Evolutionary conservation across 2,329 filamentous ascomycete genomes (phyloP), one percentile per base, ranked within the genome.

Genomic region (Beauveria sp.): DNA sequence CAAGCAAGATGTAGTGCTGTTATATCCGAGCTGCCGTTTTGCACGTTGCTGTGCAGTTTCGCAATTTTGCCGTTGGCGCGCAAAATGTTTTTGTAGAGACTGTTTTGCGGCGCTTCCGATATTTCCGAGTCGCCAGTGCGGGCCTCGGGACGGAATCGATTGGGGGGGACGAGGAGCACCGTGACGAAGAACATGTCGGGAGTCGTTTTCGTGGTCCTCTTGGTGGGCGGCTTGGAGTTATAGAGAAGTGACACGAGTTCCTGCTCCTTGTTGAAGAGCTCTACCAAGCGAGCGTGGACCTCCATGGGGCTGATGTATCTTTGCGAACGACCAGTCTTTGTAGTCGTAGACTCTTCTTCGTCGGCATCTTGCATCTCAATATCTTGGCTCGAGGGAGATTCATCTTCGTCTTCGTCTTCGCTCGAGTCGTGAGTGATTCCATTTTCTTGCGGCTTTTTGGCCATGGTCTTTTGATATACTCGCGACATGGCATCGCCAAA

Each of bases 151-250:
- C 95, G 87, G 73, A 89, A 99, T 68, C 87, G 89, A 72, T 96
- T 99, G 2, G 95, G 95, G 2, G 96, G 92, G 0, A 99, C 91
- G 16, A 98, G 79, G 58, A 99, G 79, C 42, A 86, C 88, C 61
- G 89, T 87, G 61, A 98, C 80, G 76, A 99, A 99, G 76, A 99
- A 98, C 87, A 98, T 96, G 66, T 96, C 90, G 1, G 91, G 85
- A 2, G 79, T 86, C n/a, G 91, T 78, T 20, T 77, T 77, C 7
- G 75, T 75, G 43, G 79, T 75, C 61, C 81, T 84, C 70, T 84
- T 86, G 5, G 81, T 78, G 9, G 74, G 72, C 5, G 88, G 85
- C 62, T 88, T 86, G 20, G 90, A 88, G 70, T 87, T 89, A 75
- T 97, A 99, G 5, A 99, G 78, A n/a, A 97, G 79, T 18, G 86